Base-by-base conservation (phyloP, 176 grass and related monocot genomes). In the Chrysopogon serrulatus region DNA sequence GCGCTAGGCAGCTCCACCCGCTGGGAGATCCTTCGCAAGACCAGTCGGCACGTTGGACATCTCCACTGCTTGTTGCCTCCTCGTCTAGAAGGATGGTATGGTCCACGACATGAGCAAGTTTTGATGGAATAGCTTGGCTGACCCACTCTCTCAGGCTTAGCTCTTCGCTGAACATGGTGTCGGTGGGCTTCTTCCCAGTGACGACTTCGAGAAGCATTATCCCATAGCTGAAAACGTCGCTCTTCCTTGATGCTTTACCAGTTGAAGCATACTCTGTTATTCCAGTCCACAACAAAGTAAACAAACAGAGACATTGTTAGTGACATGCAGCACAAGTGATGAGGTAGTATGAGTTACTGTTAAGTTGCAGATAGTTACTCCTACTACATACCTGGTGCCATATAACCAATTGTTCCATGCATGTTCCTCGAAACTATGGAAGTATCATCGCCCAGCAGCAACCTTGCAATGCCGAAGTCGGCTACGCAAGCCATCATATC, bases 191-290 rank as follows among this genome's bases (percentile, higher is more conserved):
- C 89, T 85, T 91, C 45, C 82, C 74, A 3, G 89, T 81, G 36
- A 87, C 27, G 28, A 77, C 77, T 32, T 91, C 85, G 1, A 91
- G 79, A 35, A 91, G 79, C 59, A 87, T 73, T 61, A 91, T 77
- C 33, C 89, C 77, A 17, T 84, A 91, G 81, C 81, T 91, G 77
- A 81, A 91, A 45, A 91, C 82, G 9, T 91, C 85, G 0, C 85
- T 87, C 67, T 65, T 91, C 21, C 77, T 62, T 21, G 85, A 88
- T 7, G 79, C 85, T 67, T 70, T 82, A 6, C 64, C 70, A 5
- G 53, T 76, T 12, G 74, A 79, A 1, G 82, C 90, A 8, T 88
- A 91, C 77, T 91, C 90, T 91, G 78, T 57, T 14, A 18, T 45
- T 19, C n/a, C n/a, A 27, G 19, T n/a, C 61, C 28, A 17, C 11